Evolutionary conservation across 345 rosid species (phyloP).

Genomic region (Syzygium oleosum): DNA sequence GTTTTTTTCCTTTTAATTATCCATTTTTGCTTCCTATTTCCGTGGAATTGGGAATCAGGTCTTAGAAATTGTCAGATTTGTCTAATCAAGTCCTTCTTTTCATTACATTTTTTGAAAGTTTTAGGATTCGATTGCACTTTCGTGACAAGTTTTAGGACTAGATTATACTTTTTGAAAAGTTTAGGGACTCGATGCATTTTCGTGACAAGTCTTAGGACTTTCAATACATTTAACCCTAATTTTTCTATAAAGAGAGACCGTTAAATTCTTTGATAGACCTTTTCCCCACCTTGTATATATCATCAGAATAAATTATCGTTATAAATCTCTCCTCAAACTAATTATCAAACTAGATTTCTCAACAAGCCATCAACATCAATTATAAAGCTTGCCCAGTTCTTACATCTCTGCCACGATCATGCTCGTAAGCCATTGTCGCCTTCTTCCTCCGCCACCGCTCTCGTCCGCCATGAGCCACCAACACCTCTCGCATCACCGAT

Average conservation of each 20-base stretch:
- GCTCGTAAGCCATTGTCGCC: neutral
- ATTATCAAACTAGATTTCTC: neutral
- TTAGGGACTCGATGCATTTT: too few relatives aligned
- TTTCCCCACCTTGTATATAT: neutral
- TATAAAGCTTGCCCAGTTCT: neutral
- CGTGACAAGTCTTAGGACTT: too few relatives aligned
- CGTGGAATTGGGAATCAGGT: neutral
- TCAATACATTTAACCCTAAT: too few relatives aligned
- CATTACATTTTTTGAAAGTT: too few relatives aligned
- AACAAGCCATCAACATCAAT: neutral
- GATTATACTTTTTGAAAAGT: too few relatives aligned
- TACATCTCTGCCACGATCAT: neutral
- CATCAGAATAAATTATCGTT: neutral
- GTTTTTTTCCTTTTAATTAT: neutral
- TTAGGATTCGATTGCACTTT: too few relatives aligned
- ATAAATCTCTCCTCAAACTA: neutral
- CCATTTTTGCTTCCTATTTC: neutral
- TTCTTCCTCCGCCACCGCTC: neutral
- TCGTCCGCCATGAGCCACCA: neutral
- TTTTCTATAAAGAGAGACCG: too few relatives aligned
- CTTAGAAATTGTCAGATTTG: too few relatives aligned
- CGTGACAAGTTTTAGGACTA: too few relatives aligned
- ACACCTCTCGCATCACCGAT: neutral
- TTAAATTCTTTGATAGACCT: too few relatives aligned
- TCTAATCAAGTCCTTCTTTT: too few relatives aligned